These are phyloP conservation scores for Cantharellus anzutake DNA, from an alignment of 768 basidiomycete species.

Conservation along the genomic window DNA sequence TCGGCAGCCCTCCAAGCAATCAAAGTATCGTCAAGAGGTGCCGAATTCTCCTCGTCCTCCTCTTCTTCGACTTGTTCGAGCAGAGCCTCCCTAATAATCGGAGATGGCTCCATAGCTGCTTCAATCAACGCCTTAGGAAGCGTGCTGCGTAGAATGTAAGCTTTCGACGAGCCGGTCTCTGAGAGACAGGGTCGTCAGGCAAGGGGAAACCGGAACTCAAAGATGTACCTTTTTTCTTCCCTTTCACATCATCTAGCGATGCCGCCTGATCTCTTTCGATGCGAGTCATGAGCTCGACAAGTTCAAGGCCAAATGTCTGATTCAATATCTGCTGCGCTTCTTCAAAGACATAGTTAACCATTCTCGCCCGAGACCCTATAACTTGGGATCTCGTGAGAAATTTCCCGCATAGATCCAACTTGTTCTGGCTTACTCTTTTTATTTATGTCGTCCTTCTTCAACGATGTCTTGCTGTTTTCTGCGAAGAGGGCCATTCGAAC, in stretches of 20 bases:
- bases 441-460: conserved; percentile 68
- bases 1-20: conserved; percentile 53
- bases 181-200: neutral
- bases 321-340: conserved; percentile 45
- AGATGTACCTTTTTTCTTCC: conserved; percentile 42
- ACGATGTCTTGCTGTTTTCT: conserved; percentile 45
- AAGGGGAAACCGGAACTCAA: neutral
- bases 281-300: conserved; percentile 55
- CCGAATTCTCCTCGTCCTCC: conserved; percentile 31
- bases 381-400: conserved; percentile 17
- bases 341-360: conserved; percentile 46
- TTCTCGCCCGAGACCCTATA: conserved; percentile 28
- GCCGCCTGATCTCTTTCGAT: conserved; percentile 32
- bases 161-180: conserved; percentile 43
- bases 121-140: conserved; percentile 46
- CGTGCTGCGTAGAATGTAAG: conserved; percentile 65
- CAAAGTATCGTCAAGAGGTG: conserved; percentile 43
- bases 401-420: neutral
- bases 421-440: conserved; percentile 43
- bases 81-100: conserved; percentile 26
- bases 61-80: conserved; percentile 29
- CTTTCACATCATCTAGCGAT: conserved; percentile 16
- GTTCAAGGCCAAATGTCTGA: conserved; percentile 63
- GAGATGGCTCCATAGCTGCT: conserved; percentile 33
- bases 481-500: conserved; percentile 67